A percentile compares a stretch with the other conserved stretches of the same genome.
These are phyloP conservation scores for Aureococcus anophagefferens DNA, from an alignment of 108 stramenopile species.

Conservation along the genomic window DNA sequence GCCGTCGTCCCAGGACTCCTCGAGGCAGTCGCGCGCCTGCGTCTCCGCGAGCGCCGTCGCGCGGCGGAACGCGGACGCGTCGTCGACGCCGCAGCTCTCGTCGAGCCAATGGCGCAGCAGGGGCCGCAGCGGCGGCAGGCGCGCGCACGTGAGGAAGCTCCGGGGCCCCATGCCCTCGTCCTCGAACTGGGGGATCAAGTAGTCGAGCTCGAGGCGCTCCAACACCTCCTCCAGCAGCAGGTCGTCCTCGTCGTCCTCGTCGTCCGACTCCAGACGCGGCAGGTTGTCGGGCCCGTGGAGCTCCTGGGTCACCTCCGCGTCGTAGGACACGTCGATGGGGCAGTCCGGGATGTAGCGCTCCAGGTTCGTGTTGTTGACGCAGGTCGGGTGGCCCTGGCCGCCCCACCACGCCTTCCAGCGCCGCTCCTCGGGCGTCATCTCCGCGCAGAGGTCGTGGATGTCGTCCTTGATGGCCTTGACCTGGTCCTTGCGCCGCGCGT, in stretches of 20 bases:
- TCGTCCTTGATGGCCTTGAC: background rate
- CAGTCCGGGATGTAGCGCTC: background rate
- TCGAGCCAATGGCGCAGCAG: background rate
- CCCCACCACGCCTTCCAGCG: background rate
- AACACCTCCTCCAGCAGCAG: background rate
- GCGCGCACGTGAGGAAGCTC: background rate
- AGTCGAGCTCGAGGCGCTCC: background rate
- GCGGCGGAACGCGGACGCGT: background rate
- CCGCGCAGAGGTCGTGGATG: background rate
- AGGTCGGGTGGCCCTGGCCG: background rate
- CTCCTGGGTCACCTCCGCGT: background rate
- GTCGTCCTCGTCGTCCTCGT: background rate
- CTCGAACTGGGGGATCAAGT: background rate
- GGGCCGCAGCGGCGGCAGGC: background rate
- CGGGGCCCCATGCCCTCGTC: background rate
- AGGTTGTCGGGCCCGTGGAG: background rate
- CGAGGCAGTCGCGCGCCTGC: background rate
- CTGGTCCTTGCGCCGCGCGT: background rate
- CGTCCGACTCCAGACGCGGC: background rate
- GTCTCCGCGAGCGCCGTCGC: background rate
- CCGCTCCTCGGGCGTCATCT: background rate
- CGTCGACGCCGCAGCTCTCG: no score
- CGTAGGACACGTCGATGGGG: background rate
- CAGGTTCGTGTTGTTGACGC: background rate
- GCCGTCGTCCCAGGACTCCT: background rate